Evolutionary conservation across 805 yeast species (phyloP), one percentile per base, ranked within the genome.

Genomic region (Schizosaccharomyces osmophilus): DNA sequence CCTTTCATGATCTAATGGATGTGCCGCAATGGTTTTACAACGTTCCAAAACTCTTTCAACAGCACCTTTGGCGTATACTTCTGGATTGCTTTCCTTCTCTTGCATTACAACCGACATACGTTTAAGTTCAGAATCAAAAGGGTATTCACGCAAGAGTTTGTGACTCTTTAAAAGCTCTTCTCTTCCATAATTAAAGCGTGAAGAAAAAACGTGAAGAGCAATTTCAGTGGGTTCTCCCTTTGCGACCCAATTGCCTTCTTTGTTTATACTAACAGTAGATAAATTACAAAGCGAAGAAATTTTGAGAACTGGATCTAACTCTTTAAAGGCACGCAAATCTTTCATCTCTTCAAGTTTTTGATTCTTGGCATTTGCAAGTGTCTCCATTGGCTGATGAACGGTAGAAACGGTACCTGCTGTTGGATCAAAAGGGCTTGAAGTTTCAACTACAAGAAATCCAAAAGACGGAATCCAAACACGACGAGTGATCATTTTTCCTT

Each of bases 151-250:
- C 32, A 81, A 62, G 66, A 80, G 82, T n/a, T 69, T 67, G 69
- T 71, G 41, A 73, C 77, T 39, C 75, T 75, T 13, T 13, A 24
- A 61, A 19, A 63, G 59, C 17, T 61, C 63, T 77, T 73, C 64
- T 77, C 68, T 9, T 65, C 66, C 15, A 73, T 73, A 74, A 39
- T 76, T 77, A 64, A 83, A 72, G 67, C 88, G 78, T 13, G 81
- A 72, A 26, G 82, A 78, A 68, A 84, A 85, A 0, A 86, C 90
- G 68, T 85, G 90, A 64, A 87, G 83, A 2, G 95, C 94, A 67
- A 84, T 82, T 72, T 87, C 95, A 2, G 95, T 87, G 54, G 95
- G 90, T 69, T 87, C 95, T 63, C 95, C 95, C 68, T 82, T 83
- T 9, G 87, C 88, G 66, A 78, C 79, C 94, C 94, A 86, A 26